Evolutionary conservation across 1,139 yeast species (phyloP), one percentile per base, ranked within the genome.

Genomic region (Kurtzmaniella quercitrusa): DNA sequence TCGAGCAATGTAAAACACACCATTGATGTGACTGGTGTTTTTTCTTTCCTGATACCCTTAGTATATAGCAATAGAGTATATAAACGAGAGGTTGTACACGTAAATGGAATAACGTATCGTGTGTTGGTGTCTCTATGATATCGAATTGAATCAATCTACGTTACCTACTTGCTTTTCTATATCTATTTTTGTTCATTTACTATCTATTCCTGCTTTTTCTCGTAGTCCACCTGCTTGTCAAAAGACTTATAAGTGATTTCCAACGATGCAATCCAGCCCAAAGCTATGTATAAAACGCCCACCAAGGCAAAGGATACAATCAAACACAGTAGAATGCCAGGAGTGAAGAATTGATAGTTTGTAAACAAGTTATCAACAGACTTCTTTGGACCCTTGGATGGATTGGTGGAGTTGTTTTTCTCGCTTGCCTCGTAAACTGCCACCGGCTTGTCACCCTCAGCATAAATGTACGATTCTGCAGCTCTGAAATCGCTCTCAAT

Each of bases 191-290:
- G 17, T 20, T 15, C 15, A 26, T 23, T 16, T 36, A 16, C 5
- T 36, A 40, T 34, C 54, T 65, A 80, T 57, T 80, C 83, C 45
- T 69, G 71, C 64, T 84, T 84, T 68, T 82, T 84, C 50, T 75
- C 77, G 50, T 71, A 74, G 54, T 80, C 82, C 38, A 78, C 72
- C 50, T 80, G 84, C 63, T 79, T 83, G 45, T 83, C 89, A 57
- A 86, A 85, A 14, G 93, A 80, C 47, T 74, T 73, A 69, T 84
- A 83, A 48, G 88, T 74, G 50, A 85, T 80, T 59, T 84, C 80
- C 56, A 86, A 66, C 21, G 80, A 65, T 15, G 73, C 54, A 44
- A 84, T 65, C 85, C 93, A 84, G 40, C 69, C 51, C 49, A 85
- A 67, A 6, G 88, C 88, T 39, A 69, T 64, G 43, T 66, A 57